Conservation (phyloP, 179 eudicot species). For the Monotropa hypopitys region DNA sequence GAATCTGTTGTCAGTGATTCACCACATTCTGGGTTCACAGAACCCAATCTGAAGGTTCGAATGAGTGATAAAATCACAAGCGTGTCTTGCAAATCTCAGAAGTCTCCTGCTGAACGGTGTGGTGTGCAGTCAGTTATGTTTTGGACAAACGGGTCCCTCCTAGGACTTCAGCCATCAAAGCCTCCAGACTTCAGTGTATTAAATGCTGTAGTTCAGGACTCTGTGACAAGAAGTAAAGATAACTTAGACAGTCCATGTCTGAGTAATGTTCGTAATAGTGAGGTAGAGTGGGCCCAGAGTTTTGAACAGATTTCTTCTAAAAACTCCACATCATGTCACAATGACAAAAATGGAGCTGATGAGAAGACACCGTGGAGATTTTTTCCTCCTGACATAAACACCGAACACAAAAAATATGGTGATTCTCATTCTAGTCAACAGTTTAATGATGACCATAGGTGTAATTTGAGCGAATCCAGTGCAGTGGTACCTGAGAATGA, state of each 20-base stretch:
- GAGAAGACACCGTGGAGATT: slow-evolving; percentile 24
- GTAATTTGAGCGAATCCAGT: slow-evolving; percentile 10
- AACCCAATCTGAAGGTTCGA: slow-evolving; percentile 15
- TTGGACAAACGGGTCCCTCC: slow-evolving; percentile 80
- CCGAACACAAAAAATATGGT: slow-evolving; percentile 13
- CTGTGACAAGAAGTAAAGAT: slow-evolving; percentile 12
- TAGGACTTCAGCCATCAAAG: slow-evolving; percentile 82
- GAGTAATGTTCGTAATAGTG: slow-evolving; percentile 9
- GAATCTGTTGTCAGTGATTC: slow-evolving; percentile 22
- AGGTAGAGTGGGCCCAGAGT: slow-evolving; percentile 15
- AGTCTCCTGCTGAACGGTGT: slow-evolving; percentile 23
- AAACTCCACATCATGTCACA: slow-evolving; percentile 13
- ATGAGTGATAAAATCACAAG: slow-evolving; percentile 2
- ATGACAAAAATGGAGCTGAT: slow-evolving; percentile 19
- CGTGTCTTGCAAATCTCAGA: slow-evolving; percentile 12
- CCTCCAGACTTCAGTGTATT: slow-evolving; percentile 49
- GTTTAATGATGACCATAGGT: slow-evolving; percentile 9
- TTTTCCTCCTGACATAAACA: slow-evolving; percentile 19
- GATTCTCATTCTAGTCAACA: slow-evolving; percentile 14
- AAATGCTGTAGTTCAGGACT: slow-evolving; percentile 17
- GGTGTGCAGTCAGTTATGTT: slow-evolving; percentile 27
- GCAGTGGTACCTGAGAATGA: slow-evolving; percentile 14
- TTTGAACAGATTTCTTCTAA: slow-evolving; percentile 9
- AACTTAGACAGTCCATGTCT: slow-evolving; percentile 13
- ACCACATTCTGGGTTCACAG: slow-evolving; percentile 11